phyloP scores from a whole-genome alignment of 352 stramenopile genomes.

The Pythium aquatile region DNA sequence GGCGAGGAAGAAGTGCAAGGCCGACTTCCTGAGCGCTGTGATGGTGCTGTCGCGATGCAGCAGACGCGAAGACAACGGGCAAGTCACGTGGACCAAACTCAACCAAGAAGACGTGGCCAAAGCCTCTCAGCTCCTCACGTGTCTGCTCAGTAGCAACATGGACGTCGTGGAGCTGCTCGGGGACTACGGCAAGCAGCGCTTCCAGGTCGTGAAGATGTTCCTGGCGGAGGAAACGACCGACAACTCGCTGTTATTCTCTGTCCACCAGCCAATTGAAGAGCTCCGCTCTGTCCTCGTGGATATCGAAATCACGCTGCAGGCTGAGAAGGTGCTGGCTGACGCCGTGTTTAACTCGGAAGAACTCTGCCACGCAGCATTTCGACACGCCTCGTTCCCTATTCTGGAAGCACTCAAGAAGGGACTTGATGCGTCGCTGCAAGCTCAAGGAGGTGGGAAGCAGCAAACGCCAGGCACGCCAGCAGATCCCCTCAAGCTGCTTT shows the following conservation, averaged over 20 bases:
- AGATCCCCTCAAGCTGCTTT: slow-evolving; percentile 56
- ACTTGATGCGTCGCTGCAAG: slow-evolving; percentile 32
- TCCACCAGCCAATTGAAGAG: slow-evolving; percentile 30
- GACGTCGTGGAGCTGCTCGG: slow-evolving; percentile 49
- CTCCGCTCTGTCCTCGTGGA: slow-evolving; percentile 42
- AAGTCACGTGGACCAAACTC: slow-evolving; percentile 43
- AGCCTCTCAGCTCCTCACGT: slow-evolving; percentile 57
- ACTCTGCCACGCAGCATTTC: slow-evolving; percentile 58
- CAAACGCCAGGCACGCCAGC: slow-evolving; percentile 17
- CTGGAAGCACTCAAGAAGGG: slow-evolving; percentile 57
- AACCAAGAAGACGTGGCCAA: slow-evolving; percentile 55
- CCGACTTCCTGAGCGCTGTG: slow-evolving; percentile 71
- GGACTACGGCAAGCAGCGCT: slow-evolving; percentile 72
- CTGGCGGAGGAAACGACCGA: slow-evolving; percentile 29
- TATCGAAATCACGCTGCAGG: slow-evolving; percentile 53
- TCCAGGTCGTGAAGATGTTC: slow-evolving; percentile 59
- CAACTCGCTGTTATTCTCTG: slow-evolving; percentile 41
- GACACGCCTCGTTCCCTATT: slow-evolving; percentile 46
- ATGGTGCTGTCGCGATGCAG: slow-evolving; percentile 53
- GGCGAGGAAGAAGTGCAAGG: slow-evolving; percentile 60
- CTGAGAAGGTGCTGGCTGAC: slow-evolving; percentile 51
- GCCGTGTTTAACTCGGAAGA: slow-evolving; percentile 64
- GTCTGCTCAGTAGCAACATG: slow-evolving; percentile 53
- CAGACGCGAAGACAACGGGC: slow-evolving; percentile 24
- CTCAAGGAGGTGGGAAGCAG: background rate